phyloP scores from a whole-genome alignment of 2,329 filamentous ascomycete species.

The Ophiobolus disseminans region DNA sequence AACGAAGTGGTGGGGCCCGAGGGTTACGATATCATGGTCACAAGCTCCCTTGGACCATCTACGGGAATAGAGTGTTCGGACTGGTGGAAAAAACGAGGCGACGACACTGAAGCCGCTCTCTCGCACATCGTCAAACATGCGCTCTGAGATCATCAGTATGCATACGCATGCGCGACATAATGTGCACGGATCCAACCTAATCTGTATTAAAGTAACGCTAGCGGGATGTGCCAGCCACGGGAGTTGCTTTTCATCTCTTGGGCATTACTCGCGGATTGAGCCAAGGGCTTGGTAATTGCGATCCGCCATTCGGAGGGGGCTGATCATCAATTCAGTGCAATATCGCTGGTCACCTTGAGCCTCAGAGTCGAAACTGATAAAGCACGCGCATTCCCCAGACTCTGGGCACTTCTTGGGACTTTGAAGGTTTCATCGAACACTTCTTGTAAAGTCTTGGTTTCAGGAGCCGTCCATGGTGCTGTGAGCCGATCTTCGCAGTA shows the following conservation, averaged over 20 bases:
- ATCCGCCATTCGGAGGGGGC: slow-evolving; percentile 1
- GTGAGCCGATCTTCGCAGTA: slow-evolving; percentile 2
- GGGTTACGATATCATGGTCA: too few species aligned
- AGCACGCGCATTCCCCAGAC: slow-evolving; percentile 7
- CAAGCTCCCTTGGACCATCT: too few species aligned
- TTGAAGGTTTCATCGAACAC: slow-evolving; percentile 9
- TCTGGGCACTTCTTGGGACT: slow-evolving; percentile 7
- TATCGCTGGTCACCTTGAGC: slow-evolving; percentile 5
- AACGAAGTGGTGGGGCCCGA: too few species aligned
- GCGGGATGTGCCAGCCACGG: slow-evolving; percentile 2
- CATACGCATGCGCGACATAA: slow-evolving; percentile 3
- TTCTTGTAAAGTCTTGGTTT: slow-evolving; percentile 10
- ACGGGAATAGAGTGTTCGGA: too few species aligned
- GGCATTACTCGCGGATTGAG: slow-evolving; percentile 3
- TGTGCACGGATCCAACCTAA: slow-evolving; percentile 8
- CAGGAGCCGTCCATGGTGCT: slow-evolving; percentile 5
- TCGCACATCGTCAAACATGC: slow-evolving; percentile 4
- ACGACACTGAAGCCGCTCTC: background rate
- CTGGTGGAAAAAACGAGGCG: slow-evolving; percentile 5
- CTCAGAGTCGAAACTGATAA: slow-evolving; percentile 5
- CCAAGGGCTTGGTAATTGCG: slow-evolving; percentile 10
- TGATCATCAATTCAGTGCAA: slow-evolving; percentile 7
- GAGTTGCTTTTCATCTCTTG: slow-evolving; percentile 7
- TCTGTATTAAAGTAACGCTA: slow-evolving; percentile 4
- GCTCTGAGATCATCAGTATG: slow-evolving; percentile 5